A percentile compares a stretch with the other conserved stretches of the same genome.
Conservation (phyloP, 2,329 filamentous ascomycete genomes). For the Penicillium sp. region DNA sequence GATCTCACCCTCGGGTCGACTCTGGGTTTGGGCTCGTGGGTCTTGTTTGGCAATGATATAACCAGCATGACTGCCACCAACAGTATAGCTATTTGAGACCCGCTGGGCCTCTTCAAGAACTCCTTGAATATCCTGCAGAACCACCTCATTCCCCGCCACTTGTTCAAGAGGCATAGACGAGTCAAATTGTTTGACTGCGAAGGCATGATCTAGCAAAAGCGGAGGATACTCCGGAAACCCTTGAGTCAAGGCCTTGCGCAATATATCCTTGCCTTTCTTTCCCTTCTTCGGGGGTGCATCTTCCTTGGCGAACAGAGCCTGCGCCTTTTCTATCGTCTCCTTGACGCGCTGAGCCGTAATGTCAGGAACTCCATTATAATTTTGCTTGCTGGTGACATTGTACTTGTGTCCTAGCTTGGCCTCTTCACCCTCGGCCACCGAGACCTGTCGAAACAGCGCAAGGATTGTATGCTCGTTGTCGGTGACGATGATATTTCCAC, state of each 20-base stretch:
- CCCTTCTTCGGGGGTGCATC: constrained; percentile 58
- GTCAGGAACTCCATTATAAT: constrained; percentile 67
- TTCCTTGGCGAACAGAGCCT: constrained; percentile 39
- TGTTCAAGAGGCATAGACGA: constrained; percentile 60
- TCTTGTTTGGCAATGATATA: constrained; percentile 75
- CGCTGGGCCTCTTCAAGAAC: constrained; percentile 65
- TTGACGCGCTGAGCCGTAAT: constrained; percentile 68
- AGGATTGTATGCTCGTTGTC: constrained; percentile 78
- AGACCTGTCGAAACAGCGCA: constrained; percentile 73
- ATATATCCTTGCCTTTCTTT: constrained; percentile 66
- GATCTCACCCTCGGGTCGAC: constrained; percentile 28
- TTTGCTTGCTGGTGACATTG: constrained; percentile 74
- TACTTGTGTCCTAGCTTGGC: constrained; percentile 73
- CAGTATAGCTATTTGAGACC: constrained; percentile 63
- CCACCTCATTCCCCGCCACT: constrained; percentile 59
- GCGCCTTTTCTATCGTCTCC: constrained; percentile 60
- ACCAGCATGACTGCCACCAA: constrained; percentile 61
- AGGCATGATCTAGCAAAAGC: constrained; percentile 77
- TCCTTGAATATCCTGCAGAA: constrained; percentile 61
- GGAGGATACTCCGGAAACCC: constrained; percentile 87
- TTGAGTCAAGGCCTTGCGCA: constrained; percentile 73
- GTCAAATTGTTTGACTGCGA: constrained; percentile 66
- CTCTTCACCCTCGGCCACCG: constrained; percentile 70
- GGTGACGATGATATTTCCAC: constrained; percentile 89
- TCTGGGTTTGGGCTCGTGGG: constrained; percentile 33